phyloP scores from a whole-genome alignment of 257 asterid species.

The Solanum ossicruentum region DNA sequence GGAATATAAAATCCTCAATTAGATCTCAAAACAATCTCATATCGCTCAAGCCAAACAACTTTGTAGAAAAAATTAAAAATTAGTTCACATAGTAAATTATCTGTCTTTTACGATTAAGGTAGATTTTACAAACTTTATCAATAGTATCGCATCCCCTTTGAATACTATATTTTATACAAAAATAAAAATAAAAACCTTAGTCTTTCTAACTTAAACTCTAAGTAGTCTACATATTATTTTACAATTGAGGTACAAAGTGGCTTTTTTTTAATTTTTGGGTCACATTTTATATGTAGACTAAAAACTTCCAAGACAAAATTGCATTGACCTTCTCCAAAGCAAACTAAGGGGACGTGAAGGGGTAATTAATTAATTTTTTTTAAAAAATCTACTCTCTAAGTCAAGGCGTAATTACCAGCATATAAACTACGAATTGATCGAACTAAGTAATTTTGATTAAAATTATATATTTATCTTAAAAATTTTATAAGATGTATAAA shows the following conservation, averaged over 20 bases:
- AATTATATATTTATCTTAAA: no score
- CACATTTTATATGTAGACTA: background rate
- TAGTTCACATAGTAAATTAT: background rate
- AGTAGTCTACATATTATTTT: background rate
- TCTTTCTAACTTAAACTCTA: background rate
- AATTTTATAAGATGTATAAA: no score
- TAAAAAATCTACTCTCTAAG: background rate
- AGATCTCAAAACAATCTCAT: background rate
- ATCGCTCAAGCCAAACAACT: background rate
- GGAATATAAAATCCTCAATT: background rate
- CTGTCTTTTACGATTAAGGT: background rate
- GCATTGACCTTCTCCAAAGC: background rate
- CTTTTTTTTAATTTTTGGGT: background rate
- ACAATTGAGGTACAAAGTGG: background rate
- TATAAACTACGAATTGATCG: no score
- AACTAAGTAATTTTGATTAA: no score
- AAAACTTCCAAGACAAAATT: background rate
- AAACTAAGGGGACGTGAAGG: background rate
- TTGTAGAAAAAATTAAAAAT: fast-evolving
- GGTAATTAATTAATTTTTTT: background rate
- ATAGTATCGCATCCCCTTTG: background rate
- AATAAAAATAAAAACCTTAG: background rate
- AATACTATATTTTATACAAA: background rate
- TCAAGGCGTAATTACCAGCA: no score
- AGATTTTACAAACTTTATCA: background rate